Base-by-base conservation (phyloP, 192 early-diverging fungal species). In the Phycomyces blakesleeanus region DNA sequence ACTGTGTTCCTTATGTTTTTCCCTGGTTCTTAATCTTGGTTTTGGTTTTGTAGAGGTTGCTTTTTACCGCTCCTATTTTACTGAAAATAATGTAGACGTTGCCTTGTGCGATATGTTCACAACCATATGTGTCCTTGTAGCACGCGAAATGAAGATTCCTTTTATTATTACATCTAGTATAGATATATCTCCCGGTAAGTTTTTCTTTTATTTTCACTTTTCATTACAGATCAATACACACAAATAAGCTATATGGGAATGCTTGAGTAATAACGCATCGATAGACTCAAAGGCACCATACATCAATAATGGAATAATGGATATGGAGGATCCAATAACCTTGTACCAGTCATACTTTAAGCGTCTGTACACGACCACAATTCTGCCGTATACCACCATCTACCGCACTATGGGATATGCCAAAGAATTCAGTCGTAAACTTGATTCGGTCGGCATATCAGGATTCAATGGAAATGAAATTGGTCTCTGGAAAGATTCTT, bases 71-170 rank as follows among this genome's bases (percentile, higher is more conserved):
- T 11, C 34, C 14, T 26, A 14, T 41, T 52, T 67, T 27, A 16
- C n/a, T 21, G 26, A n/a, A 11, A n/a, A 37, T 9, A 11, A 11
- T 11, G 18, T 29, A 20, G 57, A 67, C 9, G 21, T 67, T 5
- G 58, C 51, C 21, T 41, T 71, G 21, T 71, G 69, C 21, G 69
- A 71, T 42, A 41, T 55, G 25, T 61, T 72, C 60, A 59, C 55
- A 14, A 52, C 55, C 4, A 14, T 44, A 7, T 72, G 70, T 52
- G 27, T 52, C 6, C 59, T 57, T 22, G 59, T 55, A 0, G 64
- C 70, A 9, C 49, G 25, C 15, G 34, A 41, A 16, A 15, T 47
- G 14, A 51, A 55, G 37, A 47, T 72, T 1, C 70, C 70, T 10
- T 72, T 58, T 12, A 40, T 66, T 5, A 16, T 72, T 3, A 72